These are phyloP conservation scores for Eucalyptus erythrocorys DNA, from an alignment of 345 rosid genomes.

Conservation along the genomic window DNA sequence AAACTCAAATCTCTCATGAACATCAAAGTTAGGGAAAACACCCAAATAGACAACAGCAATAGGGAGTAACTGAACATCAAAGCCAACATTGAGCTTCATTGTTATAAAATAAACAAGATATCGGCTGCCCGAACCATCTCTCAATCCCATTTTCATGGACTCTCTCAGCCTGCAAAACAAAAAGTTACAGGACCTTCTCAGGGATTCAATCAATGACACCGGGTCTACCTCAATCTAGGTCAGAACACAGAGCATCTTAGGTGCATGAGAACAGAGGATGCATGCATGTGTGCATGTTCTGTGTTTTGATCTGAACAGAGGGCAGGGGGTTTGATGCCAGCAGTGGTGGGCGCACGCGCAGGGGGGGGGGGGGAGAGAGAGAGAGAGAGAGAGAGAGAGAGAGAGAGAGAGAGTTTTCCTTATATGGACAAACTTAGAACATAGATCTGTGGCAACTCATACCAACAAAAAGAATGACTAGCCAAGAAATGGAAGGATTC, in stretches of 20 bases:
- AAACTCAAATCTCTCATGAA: not conserved
- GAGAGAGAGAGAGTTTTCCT: not conserved
- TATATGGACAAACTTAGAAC: not conserved
- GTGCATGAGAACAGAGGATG: not conserved
- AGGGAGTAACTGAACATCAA: not conserved
- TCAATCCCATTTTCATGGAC: not conserved
- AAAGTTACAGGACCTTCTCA: not conserved
- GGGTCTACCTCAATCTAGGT: not conserved
- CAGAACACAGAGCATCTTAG: not conserved
- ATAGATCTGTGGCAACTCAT: not conserved
- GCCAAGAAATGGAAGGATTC: not conserved
- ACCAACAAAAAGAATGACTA: not conserved
- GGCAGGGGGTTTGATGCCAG: not conserved
- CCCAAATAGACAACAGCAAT: not conserved
- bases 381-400: not conserved
- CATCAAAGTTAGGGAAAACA: not conserved
- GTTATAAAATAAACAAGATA: not conserved
- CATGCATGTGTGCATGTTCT: not conserved
- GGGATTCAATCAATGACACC: not conserved
- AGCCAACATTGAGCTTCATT: not conserved
- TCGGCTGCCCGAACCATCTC: not conserved
- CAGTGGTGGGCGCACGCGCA: not conserved
- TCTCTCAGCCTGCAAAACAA: not conserved
- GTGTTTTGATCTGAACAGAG: not conserved
- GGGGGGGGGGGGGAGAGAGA: not conserved